A percentile compares a stretch with the other conserved stretches of the same genome.
phyloP scores from a whole-genome alignment of 139 green algal species.

The Chlorella sp. region DNA sequence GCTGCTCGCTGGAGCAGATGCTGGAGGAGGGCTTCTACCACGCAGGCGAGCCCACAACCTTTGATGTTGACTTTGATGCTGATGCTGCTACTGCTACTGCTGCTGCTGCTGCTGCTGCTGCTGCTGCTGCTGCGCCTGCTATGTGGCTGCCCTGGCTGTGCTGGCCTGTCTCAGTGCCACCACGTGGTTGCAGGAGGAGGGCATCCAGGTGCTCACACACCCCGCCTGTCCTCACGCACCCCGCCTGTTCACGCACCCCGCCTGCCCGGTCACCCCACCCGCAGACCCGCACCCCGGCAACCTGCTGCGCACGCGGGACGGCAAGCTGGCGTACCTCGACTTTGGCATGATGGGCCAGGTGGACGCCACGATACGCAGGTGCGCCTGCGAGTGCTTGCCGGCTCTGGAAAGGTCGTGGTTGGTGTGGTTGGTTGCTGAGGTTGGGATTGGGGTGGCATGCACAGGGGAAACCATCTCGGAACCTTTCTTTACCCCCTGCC shows the following conservation, averaged over 20 bases:
- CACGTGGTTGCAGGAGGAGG: too few relatives aligned
- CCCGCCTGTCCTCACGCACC: too few relatives aligned
- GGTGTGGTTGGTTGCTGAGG: background rate
- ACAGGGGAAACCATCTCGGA: background rate
- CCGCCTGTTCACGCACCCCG: too few relatives aligned
- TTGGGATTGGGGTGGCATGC: background rate
- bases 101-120: too few relatives aligned
- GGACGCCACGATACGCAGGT: constrained; percentile 51
- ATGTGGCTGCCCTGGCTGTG: too few relatives aligned
- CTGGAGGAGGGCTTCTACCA: constrained; percentile 58
- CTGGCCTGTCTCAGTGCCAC: too few relatives aligned
- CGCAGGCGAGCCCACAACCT: background rate
- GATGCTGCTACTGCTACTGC: too few relatives aligned
- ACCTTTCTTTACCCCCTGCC: too few relatives aligned
- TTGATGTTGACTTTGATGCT: too few relatives aligned
- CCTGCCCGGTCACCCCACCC: constrained; percentile 35
- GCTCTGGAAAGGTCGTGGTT: too few relatives aligned
- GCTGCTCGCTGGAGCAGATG: constrained; percentile 70
- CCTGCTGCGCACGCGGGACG: constrained; percentile 52
- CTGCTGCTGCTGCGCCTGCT: too few relatives aligned
- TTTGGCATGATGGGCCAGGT: constrained; percentile 90
- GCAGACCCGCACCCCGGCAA: constrained; percentile 85
- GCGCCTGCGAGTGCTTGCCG: background rate
- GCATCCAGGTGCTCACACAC: too few relatives aligned
- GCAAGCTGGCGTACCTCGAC: constrained; percentile 72